Evolutionary conservation across 208 protist species (phyloP).

Genomic region (Leishmania amazonensis): DNA sequence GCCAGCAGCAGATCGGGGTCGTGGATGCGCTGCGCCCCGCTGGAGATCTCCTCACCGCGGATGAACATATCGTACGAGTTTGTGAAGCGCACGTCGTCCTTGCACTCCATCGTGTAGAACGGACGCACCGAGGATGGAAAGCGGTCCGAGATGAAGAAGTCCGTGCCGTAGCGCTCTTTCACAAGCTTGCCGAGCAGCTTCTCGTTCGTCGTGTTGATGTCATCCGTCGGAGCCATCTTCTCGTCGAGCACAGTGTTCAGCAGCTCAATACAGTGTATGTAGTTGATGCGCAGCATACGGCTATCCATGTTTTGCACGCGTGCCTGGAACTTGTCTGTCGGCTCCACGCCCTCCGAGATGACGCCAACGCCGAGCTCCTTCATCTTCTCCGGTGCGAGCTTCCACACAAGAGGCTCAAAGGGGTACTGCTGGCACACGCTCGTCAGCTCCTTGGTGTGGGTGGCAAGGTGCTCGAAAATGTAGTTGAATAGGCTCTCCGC

Average conservation of each 20-base stretch:
- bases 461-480: slow-evolving; percentile 95
- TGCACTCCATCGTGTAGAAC: slow-evolving; percentile 99
- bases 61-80: slow-evolving; percentile 99
- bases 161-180: slow-evolving; percentile 98
- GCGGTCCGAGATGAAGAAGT: slow-evolving; percentile 99
- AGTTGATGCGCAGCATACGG: slow-evolving; percentile 92
- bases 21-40: slow-evolving; percentile 99
- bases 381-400: slow-evolving; percentile 80
- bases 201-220: slow-evolving; percentile 96
- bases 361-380: slow-evolving; percentile 84
- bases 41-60: slow-evolving; percentile 99
- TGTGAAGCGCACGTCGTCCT: slow-evolving; percentile 89
- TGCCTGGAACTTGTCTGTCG: slow-evolving; percentile 82
- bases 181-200: slow-evolving; percentile 97
- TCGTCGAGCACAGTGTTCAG: slow-evolving; percentile 89
- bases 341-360: slow-evolving; percentile 67
- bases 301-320: slow-evolving; percentile 75
- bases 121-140: slow-evolving; percentile 97
- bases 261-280: slow-evolving; percentile 93
- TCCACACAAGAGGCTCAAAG: slow-evolving; percentile 92
- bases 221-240: slow-evolving; percentile 85
- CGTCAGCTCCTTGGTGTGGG: slow-evolving; percentile 84
- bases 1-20: slow-evolving; percentile 94
- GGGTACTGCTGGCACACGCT: slow-evolving; percentile 92
- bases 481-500: slow-evolving; percentile 96